Base-by-base conservation (phyloP, 208 protist species). In the Leishmania martiniquensis region DNA sequence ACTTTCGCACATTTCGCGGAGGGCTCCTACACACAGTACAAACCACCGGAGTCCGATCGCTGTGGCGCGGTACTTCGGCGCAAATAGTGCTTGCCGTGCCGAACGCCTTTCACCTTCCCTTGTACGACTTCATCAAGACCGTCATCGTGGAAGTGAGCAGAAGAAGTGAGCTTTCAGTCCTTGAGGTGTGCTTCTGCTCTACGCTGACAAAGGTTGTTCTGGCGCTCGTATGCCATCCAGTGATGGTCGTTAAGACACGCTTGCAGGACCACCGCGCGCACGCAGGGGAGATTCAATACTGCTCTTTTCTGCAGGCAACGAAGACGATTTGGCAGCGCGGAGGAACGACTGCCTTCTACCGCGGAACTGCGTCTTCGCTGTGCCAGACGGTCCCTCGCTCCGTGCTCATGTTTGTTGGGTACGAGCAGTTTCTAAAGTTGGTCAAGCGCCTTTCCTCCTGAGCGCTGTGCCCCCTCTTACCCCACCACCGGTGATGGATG, bases 201-300 rank as follows among this genome's bases (percentile, higher is more conserved):
- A 89, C 86, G 15, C 7, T 90, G 44, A 87, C 91, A 22, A 96
- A 96, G 72, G 74, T 86, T 17, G 15, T 89, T 32, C 65, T 97
- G 6, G 76, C 87, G 17, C 22, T 95, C 13, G 29, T 92, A 45
- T 74, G 79, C 39, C 91, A 98, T 7, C 95, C 95, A 29, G 72
- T 98, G 22, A 15, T 87, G 7, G 81, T 98, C 7, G 17, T 97
- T 34, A 98, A 97, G 86, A 95, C 91, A 4, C 85, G 90, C 3
- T 76, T 98, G 63, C 95, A 98, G 77, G 95, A 98, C 76, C 89
- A 97, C 44, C 90, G 95, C 20, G 89, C 89, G 7, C 80, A 82
- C 12, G 59, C 76, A 22, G 95, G 92, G 25, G 77, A 89, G 20
- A 66, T 95, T 47, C 85, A 91, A 57, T 98, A 98, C 86, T 51